Evolutionary conservation across 192 early-diverging fungal species (phyloP), one percentile per base, ranked within the genome.

Genomic region (Podila horticola): DNA sequence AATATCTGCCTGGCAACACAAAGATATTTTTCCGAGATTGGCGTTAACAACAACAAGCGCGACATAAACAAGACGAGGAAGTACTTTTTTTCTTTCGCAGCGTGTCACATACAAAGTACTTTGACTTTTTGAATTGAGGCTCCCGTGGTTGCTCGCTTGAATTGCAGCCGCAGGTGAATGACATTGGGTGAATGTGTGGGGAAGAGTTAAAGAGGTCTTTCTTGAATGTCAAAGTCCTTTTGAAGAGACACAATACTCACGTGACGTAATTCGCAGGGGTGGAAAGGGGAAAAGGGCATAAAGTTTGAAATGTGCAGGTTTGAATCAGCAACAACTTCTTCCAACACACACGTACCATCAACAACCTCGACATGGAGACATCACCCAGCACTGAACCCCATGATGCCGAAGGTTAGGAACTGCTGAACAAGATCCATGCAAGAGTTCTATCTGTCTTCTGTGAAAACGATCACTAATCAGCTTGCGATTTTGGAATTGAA

Each of bases 41-140:
- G 11, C 60, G 60, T 62, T 62, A 20, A 20, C 19, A 29, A 45
- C 26, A 51, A 20, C 10, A 49, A 11, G 24, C 64, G 36, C 22
- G 24, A 15, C 1, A 34, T 34, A 34, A 34, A 45, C n/a, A 19
- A 29, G 3, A 24, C 31, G 3, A 30, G 15, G 8, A 38, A 36
- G 9, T 9, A 6, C 24, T 5, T 38, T 58, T 5, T 38, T 58
- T 49, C 34, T 36, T 36, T 36, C 34, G 11, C 24, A 20, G 20
- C 5, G 1, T 10, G 52, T 9, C 24, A 24, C 70, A 55, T 79
- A 79, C 76, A 71, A 79, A 79, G 31, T 79, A 79, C 38, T 79
- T 79, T 48, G 76, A 72, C 66, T 79, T 79, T 67, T 79, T 79
- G 36, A 79, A 79, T 52, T 79, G 65, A 9, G 76, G 76, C 33